A percentile compares a stretch with the other conserved stretches of the same genome.
Evolutionary conservation across 345 rosid genomes (phyloP).

Genomic region (Linum tenue): DNA sequence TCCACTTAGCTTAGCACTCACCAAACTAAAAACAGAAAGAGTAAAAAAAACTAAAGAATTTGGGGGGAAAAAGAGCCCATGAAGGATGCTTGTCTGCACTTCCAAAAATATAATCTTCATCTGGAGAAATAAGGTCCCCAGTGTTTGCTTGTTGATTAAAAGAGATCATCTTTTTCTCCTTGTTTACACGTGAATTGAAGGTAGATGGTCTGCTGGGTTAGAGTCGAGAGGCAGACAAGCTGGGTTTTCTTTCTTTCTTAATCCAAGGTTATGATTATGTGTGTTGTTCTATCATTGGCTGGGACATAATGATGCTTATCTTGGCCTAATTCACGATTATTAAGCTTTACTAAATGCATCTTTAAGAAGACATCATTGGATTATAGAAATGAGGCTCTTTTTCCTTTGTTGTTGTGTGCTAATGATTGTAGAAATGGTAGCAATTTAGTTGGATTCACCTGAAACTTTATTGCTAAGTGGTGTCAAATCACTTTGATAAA

Average conservation of each 20-base stretch:
- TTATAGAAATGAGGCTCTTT: neutral
- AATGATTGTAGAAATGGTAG: constrained; percentile 1
- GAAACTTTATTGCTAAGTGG: constrained; percentile 11
- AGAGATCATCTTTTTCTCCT: constrained; percentile 5
- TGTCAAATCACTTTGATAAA: neutral
- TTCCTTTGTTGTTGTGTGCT: neutral
- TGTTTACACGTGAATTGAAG: constrained; percentile 11
- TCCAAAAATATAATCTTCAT: too few species aligned
- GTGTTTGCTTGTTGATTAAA: neutral
- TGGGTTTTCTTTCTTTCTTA: constrained; percentile 12
- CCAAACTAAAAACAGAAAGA: constrained; percentile 18
- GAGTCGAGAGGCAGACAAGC: constrained; percentile 29
- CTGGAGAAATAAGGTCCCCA: too few species aligned
- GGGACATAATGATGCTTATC: constrained; percentile 16
- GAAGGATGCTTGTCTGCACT: constrained; percentile 23
- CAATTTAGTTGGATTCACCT: constrained; percentile 15
- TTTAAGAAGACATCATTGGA: neutral
- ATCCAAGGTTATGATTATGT: constrained; percentile 21
- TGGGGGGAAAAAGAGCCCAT: constrained; percentile 8
- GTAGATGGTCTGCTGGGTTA: constrained; percentile 25
- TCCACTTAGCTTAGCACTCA: constrained; percentile 36
- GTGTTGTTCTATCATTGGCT: constrained; percentile 26
- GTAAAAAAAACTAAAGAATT: neutral
- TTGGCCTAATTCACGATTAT: constrained; percentile 19
- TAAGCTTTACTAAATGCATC: constrained; percentile 9